Base-by-base conservation (phyloP, 371 early-diverging fungal species). In the Saksenaea vasiformis region DNA sequence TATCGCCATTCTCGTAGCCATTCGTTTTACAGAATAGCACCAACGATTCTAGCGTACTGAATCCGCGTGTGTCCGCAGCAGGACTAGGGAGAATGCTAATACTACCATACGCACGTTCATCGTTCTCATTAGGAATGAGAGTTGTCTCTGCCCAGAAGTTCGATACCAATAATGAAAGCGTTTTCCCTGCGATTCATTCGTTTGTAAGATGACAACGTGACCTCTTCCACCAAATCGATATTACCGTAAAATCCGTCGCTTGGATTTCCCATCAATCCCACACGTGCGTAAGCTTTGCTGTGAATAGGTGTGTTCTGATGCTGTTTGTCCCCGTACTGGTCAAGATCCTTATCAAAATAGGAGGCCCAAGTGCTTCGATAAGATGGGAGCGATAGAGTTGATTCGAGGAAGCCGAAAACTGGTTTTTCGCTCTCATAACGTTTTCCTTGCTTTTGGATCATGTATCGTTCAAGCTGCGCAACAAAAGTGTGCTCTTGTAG, bases 261-360 rank as follows among this genome's bases (percentile, higher is more conserved):
- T 9, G 91, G 91, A 65, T 91, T 91, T 9, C 91, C 91, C 77
- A 91, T 83, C 28, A 91, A 61, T 1, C 91, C 91, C 8, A 89
- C 82, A 11, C 91, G 84, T 13, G 91, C 91, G 74, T 86, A 73
- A 11, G 85, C 74, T 26, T 67, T 67, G 11, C 68, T 62, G 38
- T 73, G 70, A 27, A 86, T 76, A 13, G 80, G 76, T 0, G 66
- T 41, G 0, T 55, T 39, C 15, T 72, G 62, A 47, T 68, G 44
- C 8, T 38, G 11, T 39, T 58, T 5, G 56, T 37, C 10, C 37
- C 7, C 15, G 60, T 22, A 10, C 7, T 47, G 22, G 22, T 22
- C 51, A 47, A 47, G 51, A 47, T 47, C 43, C 4, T 35, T 43
- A 39, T 65, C 65, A 9, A 70, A 62, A 43, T 64, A 56, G 10